Conservation (phyloP, 78 protist genomes). For the Dictyostelium capitatum region DNA sequence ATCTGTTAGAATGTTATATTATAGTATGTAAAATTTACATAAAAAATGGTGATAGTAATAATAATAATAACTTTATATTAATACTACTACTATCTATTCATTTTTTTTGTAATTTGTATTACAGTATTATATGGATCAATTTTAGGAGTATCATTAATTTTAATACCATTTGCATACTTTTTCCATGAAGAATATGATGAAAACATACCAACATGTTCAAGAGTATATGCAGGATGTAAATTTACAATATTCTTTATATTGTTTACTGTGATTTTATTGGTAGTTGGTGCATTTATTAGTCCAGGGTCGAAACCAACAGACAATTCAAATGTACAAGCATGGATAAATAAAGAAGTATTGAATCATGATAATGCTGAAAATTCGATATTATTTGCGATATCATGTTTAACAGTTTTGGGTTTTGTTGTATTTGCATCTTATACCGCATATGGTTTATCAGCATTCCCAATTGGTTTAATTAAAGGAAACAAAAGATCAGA, state of each 20-base stretch:
- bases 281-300: slow-evolving; percentile 78
- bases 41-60: background rate
- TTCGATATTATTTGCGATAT: slow-evolving; percentile 56
- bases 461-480: slow-evolving; percentile 85
- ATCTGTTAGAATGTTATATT: slow-evolving; percentile 48
- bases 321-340: slow-evolving; percentile 32
- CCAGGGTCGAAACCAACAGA: slow-evolving; percentile 34
- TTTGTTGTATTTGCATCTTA: slow-evolving; percentile 59
- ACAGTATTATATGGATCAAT: slow-evolving; percentile 64
- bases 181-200: slow-evolving; percentile 84
- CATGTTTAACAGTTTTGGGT: slow-evolving; percentile 61
- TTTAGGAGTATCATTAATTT: slow-evolving; percentile 44
- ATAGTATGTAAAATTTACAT: slow-evolving; percentile 25
- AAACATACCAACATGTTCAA: slow-evolving; percentile 49
- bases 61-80: background rate
- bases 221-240: slow-evolving; percentile 64
- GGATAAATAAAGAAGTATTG: slow-evolving; percentile 55
- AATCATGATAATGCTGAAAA: slow-evolving; percentile 55
- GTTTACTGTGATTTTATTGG: slow-evolving; percentile 55
- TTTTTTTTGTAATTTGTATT: background rate
- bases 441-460: slow-evolving; percentile 83
- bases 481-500: slow-evolving; percentile 35
- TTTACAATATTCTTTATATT: slow-evolving; percentile 74
- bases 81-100: background rate
- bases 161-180: slow-evolving; percentile 85